Base-by-base conservation (phyloP, 192 early-diverging fungal genomes). In the Jimgerdemannia flammicorona region DNA sequence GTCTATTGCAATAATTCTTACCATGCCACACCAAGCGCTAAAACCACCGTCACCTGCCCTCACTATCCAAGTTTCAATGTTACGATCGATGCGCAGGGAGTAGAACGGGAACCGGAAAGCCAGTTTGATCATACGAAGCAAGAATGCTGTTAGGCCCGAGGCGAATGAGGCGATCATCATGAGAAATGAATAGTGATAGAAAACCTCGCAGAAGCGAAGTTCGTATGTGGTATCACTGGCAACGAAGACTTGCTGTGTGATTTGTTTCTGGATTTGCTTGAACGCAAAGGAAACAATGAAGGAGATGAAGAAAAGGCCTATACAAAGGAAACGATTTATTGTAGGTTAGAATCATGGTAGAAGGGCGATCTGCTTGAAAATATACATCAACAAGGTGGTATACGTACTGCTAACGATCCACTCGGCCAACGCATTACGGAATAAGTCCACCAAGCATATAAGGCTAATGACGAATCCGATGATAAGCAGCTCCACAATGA, bases 111-210 rank as follows among this genome's bases (percentile, higher is more conserved):
- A 82, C 40, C 81, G 43, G n/a, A 82, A 39, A 0, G 76, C 10
- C 14, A 82, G 65, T 39, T 82, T 82, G 17, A 82, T 59, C 18
- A 74, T 76, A 19, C 81, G 74, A 6, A 82, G 29, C 8, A 82
- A 18, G 67, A 79, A 82, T 6, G 81, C 78, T 14, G 81, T 82
- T 42, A 82, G 42, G 20, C 77, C 77, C 0, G 77, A 70, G 20
- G 81, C 79, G 75, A 82, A 77, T 29, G 81, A 78, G 3, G 77
- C 77, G n/a, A 82, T 67, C 81, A 82, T 78, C 72, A 82, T 75
- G 71, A 82, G 78, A 9, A 76, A 82, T 54, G 73, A 74, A 42
- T 82, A 82, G 44, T 82, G 81, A 44, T 79, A 64, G 29, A 82
- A 74, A 8, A 74, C 77, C 3, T 77, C 64, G 39, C 81, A 67